phyloP scores from a whole-genome alignment of 2,329 filamentous ascomycete genomes.

The Mollisia scopiformis region DNA sequence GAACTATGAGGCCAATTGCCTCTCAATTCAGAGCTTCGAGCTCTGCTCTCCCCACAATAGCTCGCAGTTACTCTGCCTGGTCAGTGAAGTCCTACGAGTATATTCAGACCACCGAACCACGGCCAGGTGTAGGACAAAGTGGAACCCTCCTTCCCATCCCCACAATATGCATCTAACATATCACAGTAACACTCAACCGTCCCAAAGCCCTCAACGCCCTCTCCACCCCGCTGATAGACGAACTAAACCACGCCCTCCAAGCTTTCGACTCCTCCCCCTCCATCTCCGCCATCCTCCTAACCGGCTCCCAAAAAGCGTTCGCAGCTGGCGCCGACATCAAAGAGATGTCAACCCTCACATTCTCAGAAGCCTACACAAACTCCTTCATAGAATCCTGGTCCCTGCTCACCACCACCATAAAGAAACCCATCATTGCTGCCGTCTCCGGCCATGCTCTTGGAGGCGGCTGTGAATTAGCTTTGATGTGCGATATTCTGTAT shows the following conservation, averaged over 20 bases:
- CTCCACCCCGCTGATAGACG: slow-evolving; percentile 84
- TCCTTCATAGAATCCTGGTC: slow-evolving; percentile 98
- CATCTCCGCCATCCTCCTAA: slow-evolving; percentile 80
- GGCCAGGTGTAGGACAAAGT: slow-evolving; percentile 83
- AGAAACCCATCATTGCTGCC: slow-evolving; percentile 92
- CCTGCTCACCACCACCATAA: slow-evolving; percentile 77
- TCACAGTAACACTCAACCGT: slow-evolving; percentile 83
- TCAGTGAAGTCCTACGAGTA: slow-evolving; percentile 67
- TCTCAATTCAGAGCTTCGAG: slow-evolving; percentile 33
- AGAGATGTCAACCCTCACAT: slow-evolving; percentile 94
- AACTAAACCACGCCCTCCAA: slow-evolving; percentile 80
- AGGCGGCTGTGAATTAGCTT: slow-evolving; percentile 92
- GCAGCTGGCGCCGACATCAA: slow-evolving; percentile 98
- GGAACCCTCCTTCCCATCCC: background rate
- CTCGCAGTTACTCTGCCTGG: slow-evolving; percentile 33
- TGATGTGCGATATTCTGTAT: slow-evolving; percentile 98
- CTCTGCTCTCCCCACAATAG: slow-evolving; percentile 31
- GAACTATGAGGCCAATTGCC: slow-evolving; percentile 33
- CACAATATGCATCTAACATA: background rate
- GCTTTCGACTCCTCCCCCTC: slow-evolving; percentile 70
- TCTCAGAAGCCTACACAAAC: slow-evolving; percentile 81
- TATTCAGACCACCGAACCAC: slow-evolving; percentile 80
- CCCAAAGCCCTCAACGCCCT: slow-evolving; percentile 96
- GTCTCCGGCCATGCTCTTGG: slow-evolving; percentile 95
- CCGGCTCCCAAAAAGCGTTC: slow-evolving; percentile 87